phyloP scores from a whole-genome alignment of 2,329 filamentous ascomycete species.

The Fusarium sp. region DNA sequence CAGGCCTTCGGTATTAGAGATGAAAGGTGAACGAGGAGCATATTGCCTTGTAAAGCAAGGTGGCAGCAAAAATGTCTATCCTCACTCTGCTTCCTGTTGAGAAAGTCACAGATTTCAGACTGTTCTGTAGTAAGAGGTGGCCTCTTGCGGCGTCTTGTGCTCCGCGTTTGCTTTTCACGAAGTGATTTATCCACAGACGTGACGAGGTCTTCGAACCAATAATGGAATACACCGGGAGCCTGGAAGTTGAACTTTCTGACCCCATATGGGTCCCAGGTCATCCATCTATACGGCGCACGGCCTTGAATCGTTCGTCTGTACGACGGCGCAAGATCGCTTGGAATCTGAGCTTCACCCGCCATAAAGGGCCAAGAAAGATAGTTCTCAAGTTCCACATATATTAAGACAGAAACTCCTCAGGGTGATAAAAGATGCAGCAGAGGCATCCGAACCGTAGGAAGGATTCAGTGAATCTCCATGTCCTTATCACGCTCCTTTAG shows the following conservation, averaged over 20 bases:
- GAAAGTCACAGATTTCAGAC: neutral
- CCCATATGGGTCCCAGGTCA: neutral
- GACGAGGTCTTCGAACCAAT: neutral
- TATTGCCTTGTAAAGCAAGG: neutral
- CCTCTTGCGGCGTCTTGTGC: neutral
- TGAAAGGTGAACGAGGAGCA: rapidly evolving
- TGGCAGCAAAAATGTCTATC: neutral
- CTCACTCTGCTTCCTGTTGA: rapidly evolving
- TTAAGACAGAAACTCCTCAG: rapidly evolving
- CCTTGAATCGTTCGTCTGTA: rapidly evolving
- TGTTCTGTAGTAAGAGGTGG: neutral
- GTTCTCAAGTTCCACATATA: neutral
- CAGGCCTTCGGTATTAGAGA: neutral
- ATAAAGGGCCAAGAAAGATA: neutral
- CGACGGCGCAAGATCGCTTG: rapidly evolving
- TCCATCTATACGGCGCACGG: no score
- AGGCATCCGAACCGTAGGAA: neutral
- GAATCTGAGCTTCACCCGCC: neutral
- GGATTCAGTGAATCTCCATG: neutral
- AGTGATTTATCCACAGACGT: neutral
- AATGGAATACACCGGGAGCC: neutral
- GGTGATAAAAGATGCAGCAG: neutral
- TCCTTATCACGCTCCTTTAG: neutral
- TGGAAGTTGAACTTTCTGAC: rapidly evolving
- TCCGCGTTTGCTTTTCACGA: rapidly evolving